phyloP scores from a whole-genome alignment of 2,329 filamentous ascomycete genomes.

The Aspergillus versicolor region DNA sequence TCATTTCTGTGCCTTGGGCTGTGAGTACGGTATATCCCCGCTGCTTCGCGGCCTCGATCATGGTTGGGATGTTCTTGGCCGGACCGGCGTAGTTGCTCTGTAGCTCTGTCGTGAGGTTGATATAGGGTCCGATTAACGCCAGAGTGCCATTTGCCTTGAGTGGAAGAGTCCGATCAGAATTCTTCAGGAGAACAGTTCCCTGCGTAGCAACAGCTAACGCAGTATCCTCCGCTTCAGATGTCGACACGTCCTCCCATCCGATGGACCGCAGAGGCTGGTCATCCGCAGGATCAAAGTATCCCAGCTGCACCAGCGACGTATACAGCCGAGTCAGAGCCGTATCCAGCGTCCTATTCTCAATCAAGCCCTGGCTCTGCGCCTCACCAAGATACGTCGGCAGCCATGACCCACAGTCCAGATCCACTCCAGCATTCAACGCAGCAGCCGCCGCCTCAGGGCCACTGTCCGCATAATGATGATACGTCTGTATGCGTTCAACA shows the following conservation, averaged over 20 bases:
- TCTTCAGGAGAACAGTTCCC: background rate
- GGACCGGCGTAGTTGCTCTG: background rate
- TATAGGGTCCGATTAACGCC: background rate
- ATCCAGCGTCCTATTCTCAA: background rate
- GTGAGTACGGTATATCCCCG: background rate
- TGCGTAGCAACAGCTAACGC: background rate
- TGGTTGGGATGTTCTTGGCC: background rate
- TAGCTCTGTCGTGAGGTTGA: background rate
- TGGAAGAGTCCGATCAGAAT: background rate
- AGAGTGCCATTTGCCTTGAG: background rate
- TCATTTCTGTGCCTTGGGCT: background rate
- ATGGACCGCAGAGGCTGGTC: background rate
- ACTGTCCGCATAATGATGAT: background rate
- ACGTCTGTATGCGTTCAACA: background rate
- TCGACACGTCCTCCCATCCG: background rate
- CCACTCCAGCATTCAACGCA: background rate
- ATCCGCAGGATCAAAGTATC: background rate
- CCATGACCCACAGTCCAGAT: background rate
- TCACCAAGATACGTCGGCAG: background rate
- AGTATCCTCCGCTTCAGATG: background rate
- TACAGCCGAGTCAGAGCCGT: background rate
- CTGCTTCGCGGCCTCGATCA: background rate
- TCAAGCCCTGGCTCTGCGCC: background rate
- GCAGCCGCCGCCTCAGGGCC: background rate
- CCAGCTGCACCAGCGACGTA: background rate